Evolutionary conservation across 805 yeast species (phyloP).

Genomic region (Starmerella geochares): DNA sequence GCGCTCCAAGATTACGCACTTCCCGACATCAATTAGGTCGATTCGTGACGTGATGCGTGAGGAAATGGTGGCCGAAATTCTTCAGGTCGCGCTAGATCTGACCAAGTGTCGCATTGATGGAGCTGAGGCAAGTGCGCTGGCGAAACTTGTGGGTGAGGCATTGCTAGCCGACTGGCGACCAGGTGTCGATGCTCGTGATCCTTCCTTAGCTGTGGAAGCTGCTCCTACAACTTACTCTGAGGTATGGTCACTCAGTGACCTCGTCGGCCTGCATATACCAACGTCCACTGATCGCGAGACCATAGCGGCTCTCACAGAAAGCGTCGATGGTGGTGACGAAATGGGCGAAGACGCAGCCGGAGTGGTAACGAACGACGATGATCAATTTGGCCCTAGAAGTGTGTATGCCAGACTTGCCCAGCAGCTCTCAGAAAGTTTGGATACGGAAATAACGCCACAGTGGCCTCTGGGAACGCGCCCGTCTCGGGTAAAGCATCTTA

Average conservation of each 20-base stretch:
- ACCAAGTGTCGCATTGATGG: conserved; percentile 37
- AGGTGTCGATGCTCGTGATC: conserved; percentile 12
- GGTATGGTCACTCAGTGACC: conserved; percentile 9
- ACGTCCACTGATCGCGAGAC: not conserved
- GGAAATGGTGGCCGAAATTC: conserved; percentile 64
- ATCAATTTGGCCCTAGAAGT: not conserved
- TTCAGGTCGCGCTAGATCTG: conserved; percentile 55
- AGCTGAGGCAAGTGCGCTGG: conserved; percentile 39
- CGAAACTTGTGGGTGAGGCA: conserved; percentile 46
- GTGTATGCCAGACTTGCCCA: not conserved
- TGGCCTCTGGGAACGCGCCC: conserved; percentile 16
- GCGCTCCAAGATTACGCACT: conserved; percentile 47
- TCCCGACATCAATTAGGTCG: conserved; percentile 50
- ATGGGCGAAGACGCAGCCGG: not conserved
- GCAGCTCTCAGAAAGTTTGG: not conserved
- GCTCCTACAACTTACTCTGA: not conserved
- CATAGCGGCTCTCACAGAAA: not conserved
- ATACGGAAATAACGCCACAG: not conserved
- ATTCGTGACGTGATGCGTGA: conserved; percentile 65
- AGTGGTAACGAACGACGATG: not conserved
- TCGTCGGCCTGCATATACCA: conserved; percentile 1
- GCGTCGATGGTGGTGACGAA: not conserved
- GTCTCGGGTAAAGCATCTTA: conserved; percentile 45
- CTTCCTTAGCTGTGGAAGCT: not conserved
- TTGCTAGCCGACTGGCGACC: conserved; percentile 50